Evolutionary conservation across 495 filamentous ascomycete species (phyloP).

Genomic region (Pseudevernia furfuracea): DNA sequence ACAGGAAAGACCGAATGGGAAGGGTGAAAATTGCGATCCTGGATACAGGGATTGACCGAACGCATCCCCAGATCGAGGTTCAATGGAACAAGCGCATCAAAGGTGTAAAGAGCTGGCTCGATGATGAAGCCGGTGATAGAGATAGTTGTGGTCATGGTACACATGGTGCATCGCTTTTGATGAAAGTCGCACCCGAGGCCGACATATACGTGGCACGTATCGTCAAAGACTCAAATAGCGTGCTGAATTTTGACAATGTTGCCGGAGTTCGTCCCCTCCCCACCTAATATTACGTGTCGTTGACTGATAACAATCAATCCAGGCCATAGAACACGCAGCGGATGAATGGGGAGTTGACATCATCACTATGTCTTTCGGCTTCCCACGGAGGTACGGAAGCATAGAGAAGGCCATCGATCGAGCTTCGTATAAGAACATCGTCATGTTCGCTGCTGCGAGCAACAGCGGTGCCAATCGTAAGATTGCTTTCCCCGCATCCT

Average conservation of each 20-base stretch:
- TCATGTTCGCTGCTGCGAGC: constrained; percentile 25
- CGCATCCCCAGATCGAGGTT: too few species aligned
- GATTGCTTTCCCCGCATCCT: constrained; percentile 22
- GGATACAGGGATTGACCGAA: too few species aligned
- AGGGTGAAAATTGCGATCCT: too few species aligned
- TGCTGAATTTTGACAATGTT: not conserved
- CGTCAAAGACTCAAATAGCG: not conserved
- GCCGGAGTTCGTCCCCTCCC: constrained; percentile 7
- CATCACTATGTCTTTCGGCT: constrained; percentile 30
- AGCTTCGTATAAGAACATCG: constrained; percentile 7
- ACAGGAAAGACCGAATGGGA: too few species aligned
- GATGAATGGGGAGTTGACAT: constrained; percentile 26
- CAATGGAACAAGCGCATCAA: too few species aligned
- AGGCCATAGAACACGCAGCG: constrained; percentile 27
- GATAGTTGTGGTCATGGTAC: too few species aligned
- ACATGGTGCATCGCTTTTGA: constrained; percentile 7
- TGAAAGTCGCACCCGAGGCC: constrained; percentile 17
- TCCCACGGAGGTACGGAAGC: constrained; percentile 2
- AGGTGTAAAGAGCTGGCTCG: too few species aligned
- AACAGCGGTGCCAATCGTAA: constrained; percentile 19
- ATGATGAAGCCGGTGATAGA: too few species aligned
- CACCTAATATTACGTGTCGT: not conserved
- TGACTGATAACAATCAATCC: not conserved
- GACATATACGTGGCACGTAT: constrained; percentile 15
- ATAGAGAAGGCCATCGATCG: constrained; percentile 14